These are phyloP conservation scores for Bruguiera hainesii DNA, from an alignment of 441 rosid species.

Conservation along the genomic window DNA sequence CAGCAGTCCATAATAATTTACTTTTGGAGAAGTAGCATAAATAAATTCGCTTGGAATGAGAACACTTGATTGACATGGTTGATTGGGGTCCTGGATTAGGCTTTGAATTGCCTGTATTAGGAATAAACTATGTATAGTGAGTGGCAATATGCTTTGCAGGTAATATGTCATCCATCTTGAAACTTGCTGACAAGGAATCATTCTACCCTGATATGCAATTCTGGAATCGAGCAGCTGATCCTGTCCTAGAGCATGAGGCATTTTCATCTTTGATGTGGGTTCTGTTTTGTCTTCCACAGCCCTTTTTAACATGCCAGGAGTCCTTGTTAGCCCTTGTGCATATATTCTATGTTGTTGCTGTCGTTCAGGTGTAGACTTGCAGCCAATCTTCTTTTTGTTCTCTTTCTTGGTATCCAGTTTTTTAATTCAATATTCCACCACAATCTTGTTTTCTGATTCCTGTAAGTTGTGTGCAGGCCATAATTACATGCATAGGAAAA, in stretches of 20 bases:
- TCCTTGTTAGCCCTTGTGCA: slow-evolving; percentile 85
- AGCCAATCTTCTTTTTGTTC: neutral
- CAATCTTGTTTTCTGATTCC: slow-evolving; percentile 23
- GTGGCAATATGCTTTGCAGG: slow-evolving; percentile 39
- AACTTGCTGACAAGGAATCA: slow-evolving; percentile 42
- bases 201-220: slow-evolving; percentile 57
- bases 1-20: no score
- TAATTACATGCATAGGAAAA: slow-evolving; percentile 48
- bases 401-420: neutral
- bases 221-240: slow-evolving; percentile 84
- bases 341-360: slow-evolving; percentile 69
- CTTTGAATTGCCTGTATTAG: neutral
- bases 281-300: slow-evolving; percentile 91
- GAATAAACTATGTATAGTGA: neutral
- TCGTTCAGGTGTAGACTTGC: slow-evolving; percentile 68
- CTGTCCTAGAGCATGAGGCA: slow-evolving; percentile 86
- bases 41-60: neutral
- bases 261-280: slow-evolving; percentile 99
- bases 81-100: slow-evolving; percentile 4
- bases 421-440: slow-evolving; percentile 11
- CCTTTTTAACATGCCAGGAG: slow-evolving; percentile 76
- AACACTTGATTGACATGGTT: neutral
- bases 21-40: no score
- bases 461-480: slow-evolving; percentile 57
- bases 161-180: slow-evolving; percentile 40